phyloP scores from a whole-genome alignment of 257 asterid genomes.

The Nicotiana paniculata region DNA sequence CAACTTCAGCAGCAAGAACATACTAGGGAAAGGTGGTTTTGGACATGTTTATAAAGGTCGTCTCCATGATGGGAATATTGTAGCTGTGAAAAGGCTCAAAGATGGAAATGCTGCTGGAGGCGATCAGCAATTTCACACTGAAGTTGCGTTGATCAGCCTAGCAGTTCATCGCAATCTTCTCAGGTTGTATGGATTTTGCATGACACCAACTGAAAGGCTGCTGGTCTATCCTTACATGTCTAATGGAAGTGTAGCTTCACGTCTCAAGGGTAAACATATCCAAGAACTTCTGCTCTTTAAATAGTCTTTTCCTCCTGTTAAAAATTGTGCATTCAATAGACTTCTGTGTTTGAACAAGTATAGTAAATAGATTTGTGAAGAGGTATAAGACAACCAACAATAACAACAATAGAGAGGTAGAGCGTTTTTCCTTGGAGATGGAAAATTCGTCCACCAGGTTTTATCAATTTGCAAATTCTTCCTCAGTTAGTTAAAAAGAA shows the following conservation, averaged over 20 bases:
- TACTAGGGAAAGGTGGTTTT: slow-evolving; percentile 91
- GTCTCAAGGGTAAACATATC: slow-evolving; percentile 61
- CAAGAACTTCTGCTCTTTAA: neutral
- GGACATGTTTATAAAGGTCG: slow-evolving; percentile 84
- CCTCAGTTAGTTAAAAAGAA: too few species aligned
- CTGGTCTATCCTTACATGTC: slow-evolving; percentile 94
- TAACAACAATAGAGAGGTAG: too few species aligned
- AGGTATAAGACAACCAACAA: neutral
- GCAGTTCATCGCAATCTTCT: slow-evolving; percentile 94
- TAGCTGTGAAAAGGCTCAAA: slow-evolving; percentile 86
- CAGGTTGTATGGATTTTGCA: slow-evolving; percentile 72
- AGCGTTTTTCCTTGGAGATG: too few species aligned
- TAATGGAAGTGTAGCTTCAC: slow-evolving; percentile 89
- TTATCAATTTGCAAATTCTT: too few species aligned
- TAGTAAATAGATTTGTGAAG: neutral
- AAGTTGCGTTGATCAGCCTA: slow-evolving; percentile 83
- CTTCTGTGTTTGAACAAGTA: neutral
- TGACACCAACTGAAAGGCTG: slow-evolving; percentile 66
- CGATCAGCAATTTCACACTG: slow-evolving; percentile 85
- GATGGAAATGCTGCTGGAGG: slow-evolving; percentile 76
- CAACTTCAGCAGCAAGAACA: slow-evolving; percentile 83
- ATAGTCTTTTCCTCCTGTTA: neutral
- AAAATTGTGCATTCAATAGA: neutral
- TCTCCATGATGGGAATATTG: slow-evolving; percentile 69
- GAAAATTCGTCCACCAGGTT: too few species aligned